Base-by-base conservation (phyloP, 2,329 filamentous ascomycete species). In the Colletotrichum musae region DNA sequence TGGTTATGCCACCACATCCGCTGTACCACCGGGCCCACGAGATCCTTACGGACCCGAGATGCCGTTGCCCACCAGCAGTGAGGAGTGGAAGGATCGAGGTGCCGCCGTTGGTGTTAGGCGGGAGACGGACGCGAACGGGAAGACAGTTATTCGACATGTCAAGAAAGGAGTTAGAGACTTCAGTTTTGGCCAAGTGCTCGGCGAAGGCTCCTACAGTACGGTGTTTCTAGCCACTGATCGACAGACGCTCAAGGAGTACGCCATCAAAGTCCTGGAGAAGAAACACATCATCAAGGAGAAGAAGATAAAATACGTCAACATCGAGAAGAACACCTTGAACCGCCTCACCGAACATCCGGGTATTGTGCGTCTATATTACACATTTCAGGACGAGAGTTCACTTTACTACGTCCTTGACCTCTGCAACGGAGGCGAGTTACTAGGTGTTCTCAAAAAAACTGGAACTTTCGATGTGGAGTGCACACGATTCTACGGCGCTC, bases 281-380 rank as follows among this genome's bases (percentile, higher is more conserved):
- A 90, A 94, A 76, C 96, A 99, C 80, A 99, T 99, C 77, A 99
- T 99, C 86, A 99, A 98, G 82, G 96, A 99, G 83, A 98, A 97
- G 82, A 99, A 99, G 87, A 97, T 99, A 77, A 99, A 99, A 86
- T 99, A 99, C 77, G 96, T 99, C 81, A 99, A 98, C 81, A 99
- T 99, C 75, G 96, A 99, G 81, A 98, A 98, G 83, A 95, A 99
- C 81, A 98, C 96, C 0, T 86, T 99, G 64, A 99, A 99, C 78
- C 91, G 96, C 72, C 85, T 99, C 67, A 98, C 95, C 4, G 95
- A 99, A 72, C 96, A 99, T 77, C 96, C 96, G 6, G 96, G 96
- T 21, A 95, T 99, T 69, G 95, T 99, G 66, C 93, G 96, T 71
- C 87, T 99, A 51, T 99, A 98, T 81, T 99, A 99, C 81, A 99